These are phyloP conservation scores for Plasmodium falciparum DNA, from an alignment of 169 alveolate species.

Conservation along the genomic window DNA sequence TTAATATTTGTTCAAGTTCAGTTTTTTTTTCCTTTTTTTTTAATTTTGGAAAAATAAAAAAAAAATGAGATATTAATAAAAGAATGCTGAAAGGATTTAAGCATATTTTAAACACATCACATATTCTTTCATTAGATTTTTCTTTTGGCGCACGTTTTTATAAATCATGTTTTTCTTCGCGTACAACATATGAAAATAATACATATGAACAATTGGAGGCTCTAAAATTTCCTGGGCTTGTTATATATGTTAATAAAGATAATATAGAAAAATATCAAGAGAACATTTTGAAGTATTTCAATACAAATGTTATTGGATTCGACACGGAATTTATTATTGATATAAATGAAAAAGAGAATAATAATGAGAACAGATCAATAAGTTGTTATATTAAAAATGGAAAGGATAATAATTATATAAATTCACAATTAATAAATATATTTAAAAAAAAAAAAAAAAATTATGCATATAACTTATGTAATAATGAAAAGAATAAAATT, in stretches of 20 bases:
- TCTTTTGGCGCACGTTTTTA: too few species aligned
- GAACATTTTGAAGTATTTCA: constrained; percentile 29
- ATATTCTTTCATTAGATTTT: too few species aligned
- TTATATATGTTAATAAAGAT: constrained; percentile 52
- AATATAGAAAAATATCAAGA: constrained; percentile 43
- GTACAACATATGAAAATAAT: too few species aligned
- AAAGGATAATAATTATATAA: neutral
- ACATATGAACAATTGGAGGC: neutral
- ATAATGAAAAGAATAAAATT: neutral
- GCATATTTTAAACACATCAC: too few species aligned
- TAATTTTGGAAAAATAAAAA: too few species aligned
- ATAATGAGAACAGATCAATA: neutral
- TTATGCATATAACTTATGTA: neutral
- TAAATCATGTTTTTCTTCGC: too few species aligned
- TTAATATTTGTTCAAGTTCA: too few species aligned
- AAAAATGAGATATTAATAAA: too few species aligned
- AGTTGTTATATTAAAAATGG: neutral
- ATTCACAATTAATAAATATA: neutral
- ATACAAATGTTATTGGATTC: constrained; percentile 39
- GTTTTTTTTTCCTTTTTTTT: too few species aligned
- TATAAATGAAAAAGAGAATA: constrained; percentile 11
- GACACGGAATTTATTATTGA: constrained; percentile 59
- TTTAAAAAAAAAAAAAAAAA: neutral
- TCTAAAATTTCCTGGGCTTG: constrained; percentile 24
- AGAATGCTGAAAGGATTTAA: too few species aligned